These are phyloP conservation scores for Kluyveromyces starmeri DNA, from an alignment of 805 yeast genomes.

Conservation along the genomic window DNA sequence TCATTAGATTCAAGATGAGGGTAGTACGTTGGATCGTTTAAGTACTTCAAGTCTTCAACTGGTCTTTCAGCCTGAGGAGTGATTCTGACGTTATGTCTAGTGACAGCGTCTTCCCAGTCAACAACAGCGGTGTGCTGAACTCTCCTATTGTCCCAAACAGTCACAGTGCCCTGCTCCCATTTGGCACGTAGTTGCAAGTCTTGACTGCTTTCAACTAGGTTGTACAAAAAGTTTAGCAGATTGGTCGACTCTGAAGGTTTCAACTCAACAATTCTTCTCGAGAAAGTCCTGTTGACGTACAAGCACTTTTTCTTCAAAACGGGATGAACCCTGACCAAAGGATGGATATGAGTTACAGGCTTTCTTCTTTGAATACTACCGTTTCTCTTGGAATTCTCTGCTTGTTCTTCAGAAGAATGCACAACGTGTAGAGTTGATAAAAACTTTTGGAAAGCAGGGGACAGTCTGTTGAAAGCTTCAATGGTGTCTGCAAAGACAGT, in stretches of 20 bases:
- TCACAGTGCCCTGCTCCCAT: conserved; percentile 66
- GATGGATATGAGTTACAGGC: conserved; percentile 51
- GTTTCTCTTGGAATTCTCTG: conserved; percentile 39
- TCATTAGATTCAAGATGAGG: not conserved
- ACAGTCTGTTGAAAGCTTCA: conserved; percentile 64
- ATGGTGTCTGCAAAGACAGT: conserved; percentile 65
- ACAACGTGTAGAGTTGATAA: conserved; percentile 54
- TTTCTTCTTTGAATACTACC: conserved; percentile 65
- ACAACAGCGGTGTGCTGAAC: conserved; percentile 59
- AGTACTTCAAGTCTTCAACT: conserved; percentile 38
- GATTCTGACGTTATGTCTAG: conserved; percentile 66
- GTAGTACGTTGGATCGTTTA: conserved; percentile 13
- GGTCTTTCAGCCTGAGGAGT: conserved; percentile 73
- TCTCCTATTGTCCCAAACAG: conserved; percentile 73
- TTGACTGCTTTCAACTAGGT: conserved; percentile 42
- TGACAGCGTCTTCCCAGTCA: conserved; percentile 60
- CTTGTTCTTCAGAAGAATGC: conserved; percentile 68
- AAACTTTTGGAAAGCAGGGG: conserved; percentile 53
- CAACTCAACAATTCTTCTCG: conserved; percentile 60
- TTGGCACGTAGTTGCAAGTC: conserved; percentile 62
- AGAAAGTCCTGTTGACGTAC: conserved; percentile 51
- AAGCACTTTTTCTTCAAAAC: conserved; percentile 54
- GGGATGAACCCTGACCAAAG: conserved; percentile 65
- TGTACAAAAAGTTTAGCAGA: conserved; percentile 47
- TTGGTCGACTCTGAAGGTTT: conserved; percentile 63